Evolutionary conservation across 2,329 filamentous ascomycete species (phyloP).

Genomic region (Colletotrichum costaricense): DNA sequence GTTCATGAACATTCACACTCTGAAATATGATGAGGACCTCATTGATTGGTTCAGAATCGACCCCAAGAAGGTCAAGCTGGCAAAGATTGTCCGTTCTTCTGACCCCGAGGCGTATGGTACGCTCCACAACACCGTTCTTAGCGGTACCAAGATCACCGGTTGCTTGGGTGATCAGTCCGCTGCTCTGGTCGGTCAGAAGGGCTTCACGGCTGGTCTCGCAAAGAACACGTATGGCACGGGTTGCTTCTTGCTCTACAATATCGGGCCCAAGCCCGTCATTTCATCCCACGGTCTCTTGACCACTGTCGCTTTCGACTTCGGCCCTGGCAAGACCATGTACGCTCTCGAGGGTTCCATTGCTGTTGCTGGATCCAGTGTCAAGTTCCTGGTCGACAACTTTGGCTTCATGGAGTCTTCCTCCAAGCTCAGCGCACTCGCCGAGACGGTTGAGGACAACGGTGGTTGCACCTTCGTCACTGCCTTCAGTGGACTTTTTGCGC

Average conservation of each 20-base stretch:
- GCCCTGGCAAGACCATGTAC: slow-evolving; percentile 74
- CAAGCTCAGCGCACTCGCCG: slow-evolving; percentile 58
- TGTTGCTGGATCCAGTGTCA: slow-evolving; percentile 80
- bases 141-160: slow-evolving; percentile 78
- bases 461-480: slow-evolving; percentile 83
- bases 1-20: slow-evolving; percentile 85
- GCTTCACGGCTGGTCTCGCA: slow-evolving; percentile 78
- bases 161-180: slow-evolving; percentile 87
- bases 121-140: slow-evolving; percentile 69
- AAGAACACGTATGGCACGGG: slow-evolving; percentile 92
- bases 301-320: slow-evolving; percentile 83
- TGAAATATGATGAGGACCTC: slow-evolving; percentile 79
- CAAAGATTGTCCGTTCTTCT: slow-evolving; percentile 82
- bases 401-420: slow-evolving; percentile 63
- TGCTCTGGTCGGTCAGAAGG: slow-evolving; percentile 83
- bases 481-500: slow-evolving; percentile 83
- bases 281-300: slow-evolving; percentile 81
- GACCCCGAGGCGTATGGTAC: slow-evolving; percentile 76
- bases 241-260: slow-evolving; percentile 87
- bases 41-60: slow-evolving; percentile 82
- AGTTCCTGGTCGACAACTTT: slow-evolving; percentile 71
- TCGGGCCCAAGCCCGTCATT: slow-evolving; percentile 82
- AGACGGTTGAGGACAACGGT: slow-evolving; percentile 73
- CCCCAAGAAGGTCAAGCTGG: slow-evolving; percentile 74
- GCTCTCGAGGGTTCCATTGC: slow-evolving; percentile 83